phyloP scores from a whole-genome alignment of 78 protist species.

The Salpingoeca rosetta region DNA sequence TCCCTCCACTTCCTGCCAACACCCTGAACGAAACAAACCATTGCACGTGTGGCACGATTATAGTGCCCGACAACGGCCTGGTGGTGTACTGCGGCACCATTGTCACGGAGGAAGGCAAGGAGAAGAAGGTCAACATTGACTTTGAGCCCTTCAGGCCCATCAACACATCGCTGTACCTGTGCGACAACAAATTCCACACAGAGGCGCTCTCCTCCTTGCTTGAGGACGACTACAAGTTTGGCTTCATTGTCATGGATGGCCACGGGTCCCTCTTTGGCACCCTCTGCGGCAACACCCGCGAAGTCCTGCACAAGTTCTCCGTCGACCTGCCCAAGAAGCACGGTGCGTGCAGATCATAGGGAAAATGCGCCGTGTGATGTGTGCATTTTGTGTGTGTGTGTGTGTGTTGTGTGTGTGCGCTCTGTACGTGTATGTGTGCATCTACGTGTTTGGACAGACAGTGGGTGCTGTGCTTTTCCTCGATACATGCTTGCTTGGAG shows the following conservation, averaged over 20 bases:
- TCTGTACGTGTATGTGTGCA: too few species aligned
- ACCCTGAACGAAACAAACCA: neutral
- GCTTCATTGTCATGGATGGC: constrained; percentile 97
- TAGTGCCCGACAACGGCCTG: constrained; percentile 93
- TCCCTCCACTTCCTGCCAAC: neutral
- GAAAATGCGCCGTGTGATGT: too few species aligned
- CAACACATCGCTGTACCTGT: constrained; percentile 91
- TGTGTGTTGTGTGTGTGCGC: too few species aligned
- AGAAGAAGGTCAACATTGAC: constrained; percentile 88
- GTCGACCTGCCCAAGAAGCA: constrained; percentile 99
- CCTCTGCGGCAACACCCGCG: constrained; percentile 85
- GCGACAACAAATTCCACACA: constrained; percentile 98
- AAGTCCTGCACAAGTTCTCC: constrained; percentile 84
- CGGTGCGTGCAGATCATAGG: too few species aligned
- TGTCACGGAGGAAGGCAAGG: constrained; percentile 91
- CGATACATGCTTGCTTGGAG: too few species aligned
- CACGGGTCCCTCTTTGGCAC: constrained; percentile 92
- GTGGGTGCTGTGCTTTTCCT: too few species aligned
- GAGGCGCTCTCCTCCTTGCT: constrained; percentile 85
- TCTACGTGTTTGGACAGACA: too few species aligned
- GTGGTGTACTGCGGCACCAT: constrained; percentile 97
- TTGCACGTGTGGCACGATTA: neutral
- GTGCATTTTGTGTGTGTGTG: too few species aligned
- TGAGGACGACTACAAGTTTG: constrained; percentile 89
- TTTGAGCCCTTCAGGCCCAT: constrained; percentile 98